A percentile compares a stretch with the other conserved stretches of the same genome.
Conservation (phyloP, 2,329 filamentous ascomycete genomes). For the Trichoderma sp. region DNA sequence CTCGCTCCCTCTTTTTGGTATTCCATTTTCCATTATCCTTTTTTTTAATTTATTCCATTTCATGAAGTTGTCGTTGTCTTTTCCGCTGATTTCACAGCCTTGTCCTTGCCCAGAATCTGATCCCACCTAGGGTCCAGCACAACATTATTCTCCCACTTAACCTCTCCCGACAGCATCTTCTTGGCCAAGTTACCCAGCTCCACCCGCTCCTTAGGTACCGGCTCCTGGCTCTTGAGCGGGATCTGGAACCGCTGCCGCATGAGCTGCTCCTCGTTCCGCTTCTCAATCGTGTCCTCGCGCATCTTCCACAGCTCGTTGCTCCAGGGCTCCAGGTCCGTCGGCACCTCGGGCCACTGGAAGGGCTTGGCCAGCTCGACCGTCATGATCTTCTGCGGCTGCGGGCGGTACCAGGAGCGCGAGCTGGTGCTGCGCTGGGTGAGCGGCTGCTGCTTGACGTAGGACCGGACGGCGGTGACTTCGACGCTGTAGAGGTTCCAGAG, state of each 20-base stretch:
- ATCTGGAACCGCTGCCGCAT: conserved; percentile 35
- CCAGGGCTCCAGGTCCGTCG: conserved; percentile 62
- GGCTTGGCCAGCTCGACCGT: conserved; percentile 83
- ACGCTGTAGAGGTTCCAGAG: conserved; percentile 83
- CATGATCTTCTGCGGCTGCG: conserved; percentile 82
- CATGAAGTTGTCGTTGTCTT: conserved; percentile 21
- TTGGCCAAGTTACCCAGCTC: conserved; percentile 62
- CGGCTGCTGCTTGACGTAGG: conserved; percentile 65
- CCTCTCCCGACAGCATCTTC: conserved; percentile 58
- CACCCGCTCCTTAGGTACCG: conserved; percentile 42
- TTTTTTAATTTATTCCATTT: neutral
- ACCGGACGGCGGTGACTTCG: conserved; percentile 69
- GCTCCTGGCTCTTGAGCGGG: conserved; percentile 42
- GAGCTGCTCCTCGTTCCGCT: conserved; percentile 38
- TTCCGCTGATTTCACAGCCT: conserved; percentile 28
- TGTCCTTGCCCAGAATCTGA: conserved; percentile 28
- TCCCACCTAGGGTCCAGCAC: conserved; percentile 49
- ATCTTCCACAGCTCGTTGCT: conserved; percentile 59
- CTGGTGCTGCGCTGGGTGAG: conserved; percentile 51
- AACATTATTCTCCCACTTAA: conserved; percentile 56
- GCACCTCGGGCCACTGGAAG: conserved; percentile 80
- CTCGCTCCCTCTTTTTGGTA: neutral
- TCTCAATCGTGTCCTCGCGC: conserved; percentile 47
- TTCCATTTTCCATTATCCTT: neutral
- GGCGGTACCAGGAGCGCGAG: conserved; percentile 64